Conservation (phyloP, 441 rosid genomes). For the Populus hybrid region DNA sequence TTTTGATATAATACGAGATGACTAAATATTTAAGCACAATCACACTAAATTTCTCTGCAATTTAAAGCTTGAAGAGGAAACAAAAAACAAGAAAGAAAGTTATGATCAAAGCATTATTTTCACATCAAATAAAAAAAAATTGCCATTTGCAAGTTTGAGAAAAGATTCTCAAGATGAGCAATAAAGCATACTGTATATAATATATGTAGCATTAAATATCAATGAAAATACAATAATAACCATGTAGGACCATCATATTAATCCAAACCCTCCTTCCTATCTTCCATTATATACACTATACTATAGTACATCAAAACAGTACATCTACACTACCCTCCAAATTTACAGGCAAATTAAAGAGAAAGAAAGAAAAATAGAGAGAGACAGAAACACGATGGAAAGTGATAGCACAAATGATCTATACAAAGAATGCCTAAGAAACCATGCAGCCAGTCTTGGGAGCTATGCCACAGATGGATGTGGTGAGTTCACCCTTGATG, state of each 20-base stretch:
- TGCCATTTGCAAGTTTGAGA: not conserved
- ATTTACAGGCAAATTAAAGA: not conserved
- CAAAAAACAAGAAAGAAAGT: no score
- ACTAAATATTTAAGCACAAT: not conserved
- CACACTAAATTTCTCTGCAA: no score
- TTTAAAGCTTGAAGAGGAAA: no score
- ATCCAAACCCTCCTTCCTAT: not conserved
- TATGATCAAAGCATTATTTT: no score
- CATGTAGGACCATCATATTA: not conserved
- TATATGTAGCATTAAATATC: not conserved
- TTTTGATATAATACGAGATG: not conserved
- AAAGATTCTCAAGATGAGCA: not conserved
- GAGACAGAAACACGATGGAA: slow-evolving; percentile 26
- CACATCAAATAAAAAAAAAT: not conserved
- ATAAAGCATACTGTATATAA: not conserved
- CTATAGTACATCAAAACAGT: not conserved
- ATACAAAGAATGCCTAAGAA: slow-evolving; percentile 74
- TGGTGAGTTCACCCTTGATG: slow-evolving; percentile 62
- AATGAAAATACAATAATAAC: not conserved
- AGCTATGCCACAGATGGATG: slow-evolving; percentile 85
- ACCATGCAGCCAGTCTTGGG: slow-evolving; percentile 81
- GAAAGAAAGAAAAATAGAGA: not conserved
- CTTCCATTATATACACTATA: not conserved
- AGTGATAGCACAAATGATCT: slow-evolving; percentile 24
- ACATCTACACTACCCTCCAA: not conserved